These are phyloP conservation scores for Fusarium austroafricanum DNA, from an alignment of 2,329 filamentous ascomycete species.

Conservation along the genomic window DNA sequence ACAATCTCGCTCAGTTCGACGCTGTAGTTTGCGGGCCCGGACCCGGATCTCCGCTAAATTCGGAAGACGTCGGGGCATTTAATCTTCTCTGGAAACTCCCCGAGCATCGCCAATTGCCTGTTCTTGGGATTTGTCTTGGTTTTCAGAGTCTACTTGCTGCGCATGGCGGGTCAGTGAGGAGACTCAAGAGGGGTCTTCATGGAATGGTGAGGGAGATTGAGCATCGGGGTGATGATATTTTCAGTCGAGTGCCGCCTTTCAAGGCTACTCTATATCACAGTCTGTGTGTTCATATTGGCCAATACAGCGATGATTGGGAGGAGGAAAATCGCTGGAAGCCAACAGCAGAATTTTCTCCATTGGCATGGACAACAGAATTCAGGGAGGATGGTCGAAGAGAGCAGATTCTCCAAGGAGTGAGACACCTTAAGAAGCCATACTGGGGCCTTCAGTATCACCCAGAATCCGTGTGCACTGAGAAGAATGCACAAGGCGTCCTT, in stretches of 20 bases:
- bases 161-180: constrained; percentile 74
- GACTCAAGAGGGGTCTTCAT: constrained; percentile 79
- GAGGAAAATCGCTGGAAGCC: constrained; percentile 54
- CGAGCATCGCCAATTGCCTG: constrained; percentile 72
- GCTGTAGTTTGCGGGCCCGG: constrained; percentile 92
- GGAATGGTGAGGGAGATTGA: constrained; percentile 79
- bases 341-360: constrained; percentile 61
- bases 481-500: constrained; percentile 72
- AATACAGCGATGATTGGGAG: constrained; percentile 35
- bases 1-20: constrained; percentile 70
- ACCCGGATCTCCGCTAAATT: constrained; percentile 80
- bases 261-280: constrained; percentile 83
- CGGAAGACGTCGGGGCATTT: constrained; percentile 86
- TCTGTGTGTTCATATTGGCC: constrained; percentile 66
- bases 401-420: constrained; percentile 80
- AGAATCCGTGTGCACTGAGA: constrained; percentile 86
- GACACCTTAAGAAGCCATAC: constrained; percentile 76
- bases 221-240: constrained; percentile 73
- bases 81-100: constrained; percentile 77
- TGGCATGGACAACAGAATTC: constrained; percentile 71
- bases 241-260: constrained; percentile 69
- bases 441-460: constrained; percentile 94
- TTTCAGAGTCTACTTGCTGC: constrained; percentile 83
- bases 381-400: constrained; percentile 54
- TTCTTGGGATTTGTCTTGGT: constrained; percentile 89